A percentile compares a stretch with the other conserved stretches of the same genome.
These are phyloP conservation scores for Neocallimastix lanati DNA, from an alignment of 192 early-diverging fungal species.

Conservation along the genomic window DNA sequence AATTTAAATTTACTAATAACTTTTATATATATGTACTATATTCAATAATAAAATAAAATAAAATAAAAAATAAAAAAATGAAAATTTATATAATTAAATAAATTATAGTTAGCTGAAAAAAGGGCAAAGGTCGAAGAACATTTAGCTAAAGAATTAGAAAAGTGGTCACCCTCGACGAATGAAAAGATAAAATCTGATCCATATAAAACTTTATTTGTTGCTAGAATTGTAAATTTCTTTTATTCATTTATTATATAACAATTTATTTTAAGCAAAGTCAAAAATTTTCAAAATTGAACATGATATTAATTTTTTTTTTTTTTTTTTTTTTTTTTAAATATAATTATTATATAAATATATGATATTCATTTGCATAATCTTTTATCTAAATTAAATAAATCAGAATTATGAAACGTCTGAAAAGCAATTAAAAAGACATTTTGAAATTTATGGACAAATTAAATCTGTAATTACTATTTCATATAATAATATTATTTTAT, in stretches of 20 bases:
- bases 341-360: not conserved
- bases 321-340: not conserved
- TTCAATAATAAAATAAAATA: too few species aligned
- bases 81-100: too few species aligned
- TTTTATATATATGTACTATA: too few species aligned
- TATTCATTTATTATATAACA: too few species aligned
- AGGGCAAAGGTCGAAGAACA: constrained; percentile 21
- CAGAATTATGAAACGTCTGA: constrained; percentile 56
- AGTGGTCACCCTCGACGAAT: constrained; percentile 57
- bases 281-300: too few species aligned
- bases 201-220: constrained; percentile 81
- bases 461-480: constrained; percentile 36
- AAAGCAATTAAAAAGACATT: constrained; percentile 52
- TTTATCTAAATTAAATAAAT: not conserved
- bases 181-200: constrained; percentile 60
- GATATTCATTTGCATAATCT: too few species aligned
- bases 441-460: constrained; percentile 63
- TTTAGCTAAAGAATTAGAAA: constrained; percentile 38
- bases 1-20: too few species aligned
- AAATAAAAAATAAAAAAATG: too few species aligned
- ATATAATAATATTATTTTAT: constrained; percentile 2
- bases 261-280: too few species aligned
- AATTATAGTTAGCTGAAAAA: not conserved
- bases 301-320: not conserved
- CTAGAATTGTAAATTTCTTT: constrained; percentile 35